Conservation (phyloP, 169 alveolate species). For the Neospora caninum region DNA sequence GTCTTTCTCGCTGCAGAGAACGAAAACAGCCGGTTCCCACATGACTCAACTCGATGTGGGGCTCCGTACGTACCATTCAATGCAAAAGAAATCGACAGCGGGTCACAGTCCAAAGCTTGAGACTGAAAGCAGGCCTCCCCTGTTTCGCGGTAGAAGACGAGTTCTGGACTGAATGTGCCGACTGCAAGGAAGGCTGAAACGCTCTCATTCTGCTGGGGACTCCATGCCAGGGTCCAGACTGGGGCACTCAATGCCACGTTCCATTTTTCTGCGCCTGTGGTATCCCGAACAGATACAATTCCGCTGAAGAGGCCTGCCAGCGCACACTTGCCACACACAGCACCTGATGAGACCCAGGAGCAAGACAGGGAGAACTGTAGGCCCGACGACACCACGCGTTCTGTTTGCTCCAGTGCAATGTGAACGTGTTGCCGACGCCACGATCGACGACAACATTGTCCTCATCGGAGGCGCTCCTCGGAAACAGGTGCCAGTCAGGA, state of each 20-base stretch:
- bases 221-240: slow-evolving; percentile 87
- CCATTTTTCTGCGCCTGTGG: slow-evolving; percentile 74
- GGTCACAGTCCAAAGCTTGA: slow-evolving; percentile 83
- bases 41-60: neutral
- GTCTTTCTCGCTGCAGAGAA: neutral
- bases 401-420: too few species aligned
- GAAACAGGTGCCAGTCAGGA: too few species aligned
- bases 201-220: slow-evolving; percentile 39
- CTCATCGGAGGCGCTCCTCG: too few species aligned
- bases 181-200: slow-evolving; percentile 75
- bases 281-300: slow-evolving; percentile 77
- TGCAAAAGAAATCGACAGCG: slow-evolving; percentile 73
- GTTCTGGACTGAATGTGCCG: slow-evolving; percentile 88
- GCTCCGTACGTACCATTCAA: slow-evolving; percentile 32
- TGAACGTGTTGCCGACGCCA: too few species aligned
- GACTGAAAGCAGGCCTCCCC: slow-evolving; percentile 75
- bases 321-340: too few species aligned
- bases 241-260: slow-evolving; percentile 77
- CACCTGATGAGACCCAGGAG: neutral
- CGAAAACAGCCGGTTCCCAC: neutral
- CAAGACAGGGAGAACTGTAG: neutral
- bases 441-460: too few species aligned
- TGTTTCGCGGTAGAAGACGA: slow-evolving; percentile 77
- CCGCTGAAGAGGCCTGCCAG: slow-evolving; percentile 77
- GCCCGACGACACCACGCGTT: too few species aligned